phyloP scores from a whole-genome alignment of 1,284 basidiomycete species.

The Anthracocystis walkeri region DNA sequence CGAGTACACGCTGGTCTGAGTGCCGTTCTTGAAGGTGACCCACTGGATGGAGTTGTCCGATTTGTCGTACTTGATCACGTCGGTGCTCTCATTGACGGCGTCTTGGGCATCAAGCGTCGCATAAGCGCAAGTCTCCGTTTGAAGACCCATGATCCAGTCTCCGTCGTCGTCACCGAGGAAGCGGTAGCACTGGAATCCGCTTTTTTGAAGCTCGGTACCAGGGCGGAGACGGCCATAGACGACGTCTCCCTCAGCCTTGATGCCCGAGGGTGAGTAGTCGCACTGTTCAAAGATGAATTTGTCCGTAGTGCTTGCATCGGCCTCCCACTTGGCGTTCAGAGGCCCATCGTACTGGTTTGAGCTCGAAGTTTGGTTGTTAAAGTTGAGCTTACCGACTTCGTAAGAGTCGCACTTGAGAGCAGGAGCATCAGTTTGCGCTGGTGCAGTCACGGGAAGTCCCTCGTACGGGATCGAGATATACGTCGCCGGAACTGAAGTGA shows the following conservation, averaged over 20 bases:
- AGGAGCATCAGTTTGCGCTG: neutral
- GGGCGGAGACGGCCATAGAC: slow-evolving; percentile 36
- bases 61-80: slow-evolving; percentile 23
- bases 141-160: too few species aligned
- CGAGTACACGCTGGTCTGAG: slow-evolving; percentile 4
- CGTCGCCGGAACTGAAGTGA: slow-evolving; percentile 10
- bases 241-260: slow-evolving; percentile 5
- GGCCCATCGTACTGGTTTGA: slow-evolving; percentile 24
- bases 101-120: neutral
- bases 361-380: slow-evolving; percentile 25
- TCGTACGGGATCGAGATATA: neutral
- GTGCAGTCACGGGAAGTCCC: neutral
- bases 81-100: neutral
- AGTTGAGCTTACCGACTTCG: slow-evolving; percentile 18
- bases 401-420: slow-evolving; percentile 8
- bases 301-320: slow-evolving; percentile 13
- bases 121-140: slow-evolving; percentile 12
- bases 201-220: slow-evolving; percentile 7
- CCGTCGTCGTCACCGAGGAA: neutral
- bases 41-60: slow-evolving; percentile 11
- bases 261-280: slow-evolving; percentile 22
- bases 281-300: slow-evolving; percentile 37
- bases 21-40: slow-evolving; percentile 9
- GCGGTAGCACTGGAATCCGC: slow-evolving; percentile 23
- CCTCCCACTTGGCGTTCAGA: slow-evolving; percentile 21